Conservation (phyloP, 108 stramenopile species). For the Pseudonitzschia pungens region DNA sequence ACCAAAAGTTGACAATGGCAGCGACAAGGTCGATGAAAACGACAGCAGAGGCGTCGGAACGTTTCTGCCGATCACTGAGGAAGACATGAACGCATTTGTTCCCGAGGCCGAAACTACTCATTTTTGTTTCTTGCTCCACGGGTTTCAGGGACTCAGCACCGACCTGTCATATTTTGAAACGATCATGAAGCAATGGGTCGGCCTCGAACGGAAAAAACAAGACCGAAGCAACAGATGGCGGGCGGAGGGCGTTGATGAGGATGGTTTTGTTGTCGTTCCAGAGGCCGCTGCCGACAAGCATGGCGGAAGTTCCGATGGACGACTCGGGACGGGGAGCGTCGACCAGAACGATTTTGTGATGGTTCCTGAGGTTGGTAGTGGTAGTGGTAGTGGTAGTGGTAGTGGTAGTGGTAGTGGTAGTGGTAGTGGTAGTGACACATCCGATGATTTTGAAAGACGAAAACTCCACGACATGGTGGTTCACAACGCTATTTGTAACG, state of each 20-base stretch:
- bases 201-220: background rate
- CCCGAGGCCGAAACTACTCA: conserved; percentile 32
- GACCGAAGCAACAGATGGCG: no score
- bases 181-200: conserved; percentile 27
- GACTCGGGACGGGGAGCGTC: background rate
- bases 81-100: background rate
- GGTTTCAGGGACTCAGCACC: conserved; percentile 45
- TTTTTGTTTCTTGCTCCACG: conserved; percentile 62
- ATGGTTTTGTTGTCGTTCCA: background rate
- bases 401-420: background rate
- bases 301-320: background rate
- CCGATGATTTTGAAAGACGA: no score
- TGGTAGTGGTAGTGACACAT: no score
- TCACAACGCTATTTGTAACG: conserved; percentile 70
- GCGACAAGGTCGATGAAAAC: background rate
- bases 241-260: background rate
- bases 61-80: background rate
- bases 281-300: background rate
- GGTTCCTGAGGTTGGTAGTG: background rate
- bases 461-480: conserved; percentile 52
- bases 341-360: background rate
- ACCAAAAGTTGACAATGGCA: background rate
- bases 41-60: background rate
- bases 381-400: background rate
- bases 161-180: conserved; percentile 52